Evolutionary conservation across 139 green algal species (phyloP).

Genomic region (Edaphochlamys debaryana): DNA sequence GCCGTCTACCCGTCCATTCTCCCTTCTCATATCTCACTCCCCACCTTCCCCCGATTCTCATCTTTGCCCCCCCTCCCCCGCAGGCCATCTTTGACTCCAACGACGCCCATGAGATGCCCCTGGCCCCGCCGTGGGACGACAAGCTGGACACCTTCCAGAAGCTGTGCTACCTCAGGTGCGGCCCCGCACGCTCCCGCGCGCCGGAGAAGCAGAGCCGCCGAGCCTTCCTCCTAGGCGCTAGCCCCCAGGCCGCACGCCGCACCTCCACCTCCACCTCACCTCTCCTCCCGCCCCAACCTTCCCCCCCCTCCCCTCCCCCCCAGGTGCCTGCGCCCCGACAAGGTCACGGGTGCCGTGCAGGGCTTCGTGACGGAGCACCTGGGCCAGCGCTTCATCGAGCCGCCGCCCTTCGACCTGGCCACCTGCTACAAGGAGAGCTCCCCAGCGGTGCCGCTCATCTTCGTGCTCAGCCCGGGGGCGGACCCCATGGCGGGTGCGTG

Average conservation of each 20-base stretch:
- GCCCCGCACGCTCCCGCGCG: conserved; percentile 68
- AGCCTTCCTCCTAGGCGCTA: no score
- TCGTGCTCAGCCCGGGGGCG: conserved; percentile 78
- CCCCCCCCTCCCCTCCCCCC: no score
- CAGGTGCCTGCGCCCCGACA: conserved; percentile 81
- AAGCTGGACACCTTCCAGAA: conserved; percentile 71
- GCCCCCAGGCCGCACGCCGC: no score
- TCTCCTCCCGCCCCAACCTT: no score
- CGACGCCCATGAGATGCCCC: conserved; percentile 70
- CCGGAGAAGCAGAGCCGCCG: no score
- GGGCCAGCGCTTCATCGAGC: conserved; percentile 80
- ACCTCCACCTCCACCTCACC: no score
- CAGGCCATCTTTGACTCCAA: conserved; percentile 81
- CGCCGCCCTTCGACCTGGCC: conserved; percentile 81
- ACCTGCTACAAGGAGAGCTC: conserved; percentile 72
- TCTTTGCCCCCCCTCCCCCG: no score
- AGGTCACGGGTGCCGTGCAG: conserved; percentile 71
- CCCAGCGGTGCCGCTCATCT: conserved; percentile 80
- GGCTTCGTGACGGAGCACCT: conserved; percentile 73
- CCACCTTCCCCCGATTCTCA: no score
- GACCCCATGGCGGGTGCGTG: conserved; percentile 79
- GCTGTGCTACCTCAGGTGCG: conserved; percentile 70
- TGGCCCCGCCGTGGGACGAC: conserved; percentile 59
- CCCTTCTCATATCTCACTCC: no score
- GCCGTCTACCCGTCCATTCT: no score